Percentiles rank a stretch among this genome's conserved stretches.
Conservation (phyloP, 2,329 filamentous ascomycete species). For the Tolypocladium capitatum region DNA sequence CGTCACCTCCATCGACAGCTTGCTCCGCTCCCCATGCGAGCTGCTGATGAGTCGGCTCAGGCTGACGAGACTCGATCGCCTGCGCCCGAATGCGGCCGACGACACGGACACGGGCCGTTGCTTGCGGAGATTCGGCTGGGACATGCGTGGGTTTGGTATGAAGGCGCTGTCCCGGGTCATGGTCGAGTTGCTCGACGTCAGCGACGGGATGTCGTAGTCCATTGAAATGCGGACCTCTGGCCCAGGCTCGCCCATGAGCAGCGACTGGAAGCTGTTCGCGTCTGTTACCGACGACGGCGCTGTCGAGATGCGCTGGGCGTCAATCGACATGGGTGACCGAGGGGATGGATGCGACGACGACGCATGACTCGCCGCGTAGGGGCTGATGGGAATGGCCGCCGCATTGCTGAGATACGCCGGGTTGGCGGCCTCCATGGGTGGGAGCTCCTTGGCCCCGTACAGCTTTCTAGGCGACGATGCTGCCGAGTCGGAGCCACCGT, state of each 20-base stretch:
- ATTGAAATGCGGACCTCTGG: slow-evolving; percentile 59
- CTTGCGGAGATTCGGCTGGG: slow-evolving; percentile 34
- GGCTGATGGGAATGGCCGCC: slow-evolving; percentile 41
- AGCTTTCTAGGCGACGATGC: slow-evolving; percentile 32
- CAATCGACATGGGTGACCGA: slow-evolving; percentile 54
- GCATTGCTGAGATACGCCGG: slow-evolving; percentile 30
- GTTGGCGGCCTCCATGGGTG: slow-evolving; percentile 37
- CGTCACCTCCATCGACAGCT: slow-evolving; percentile 56
- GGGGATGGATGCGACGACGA: slow-evolving; percentile 56
- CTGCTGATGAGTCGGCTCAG: slow-evolving; percentile 64
- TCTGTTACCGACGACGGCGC: slow-evolving; percentile 62
- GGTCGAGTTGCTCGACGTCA: slow-evolving; percentile 64
- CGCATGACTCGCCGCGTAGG: slow-evolving; percentile 49
- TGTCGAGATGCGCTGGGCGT: slow-evolving; percentile 60
- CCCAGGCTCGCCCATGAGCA: slow-evolving; percentile 60
- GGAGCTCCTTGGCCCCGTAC: slow-evolving; percentile 29
- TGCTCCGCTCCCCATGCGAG: slow-evolving; percentile 62
- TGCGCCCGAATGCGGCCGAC: slow-evolving; percentile 49
- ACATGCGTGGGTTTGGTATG: slow-evolving; percentile 29
- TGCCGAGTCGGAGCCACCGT: slow-evolving; percentile 22
- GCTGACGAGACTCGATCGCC: slow-evolving; percentile 64
- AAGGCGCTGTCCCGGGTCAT: slow-evolving; percentile 57
- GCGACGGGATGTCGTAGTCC: slow-evolving; percentile 56
- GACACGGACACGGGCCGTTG: slow-evolving; percentile 51
- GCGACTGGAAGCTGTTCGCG: slow-evolving; percentile 56